Base-by-base conservation (phyloP, 179 eudicot species). In the Nepenthes alata region DNA sequence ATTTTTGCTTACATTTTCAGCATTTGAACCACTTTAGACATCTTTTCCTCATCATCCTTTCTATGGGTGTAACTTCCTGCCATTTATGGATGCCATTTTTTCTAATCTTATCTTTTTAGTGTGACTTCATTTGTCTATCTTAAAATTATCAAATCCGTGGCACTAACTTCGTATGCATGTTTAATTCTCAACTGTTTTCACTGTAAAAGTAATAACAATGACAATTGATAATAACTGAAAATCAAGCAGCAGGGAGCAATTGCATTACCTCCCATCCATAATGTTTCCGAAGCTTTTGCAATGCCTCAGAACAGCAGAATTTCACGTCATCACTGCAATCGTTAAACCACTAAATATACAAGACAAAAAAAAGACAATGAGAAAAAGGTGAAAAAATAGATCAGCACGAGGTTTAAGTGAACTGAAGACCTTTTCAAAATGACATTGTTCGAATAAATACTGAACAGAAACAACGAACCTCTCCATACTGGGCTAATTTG, bases 211-310 rank as follows among this genome's bases (percentile, higher is more conserved):
- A 49, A 11, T 11, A 49, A 3, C 12, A 0, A 49, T 11, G 12
- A 3, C 6, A 6, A 2, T 3, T 11, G 4, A 2, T 37, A 37
- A 7, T 10, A 8, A 37, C 37, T 13, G 25, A 25, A 25, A 25
- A 25, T 25, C 25, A 25, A 25, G 25, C 25, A 25, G 11, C 2
- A 41, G 51, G 36, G 12, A 16, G 37, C 35, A 55, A 48, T 52
- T 36, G 39, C 11, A 58, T 55, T 87, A 94, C 99, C 97, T 87
- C 77, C 99, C 99, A 94, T 72, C 89, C 94, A 39, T 90, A 94
- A 60, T 67, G 67, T 55, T 79, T 78, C 39, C 61, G 74, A 64
- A 94, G 85, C 69, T 78, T 74, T 25, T 74, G 74, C 51, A 94
- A 65, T 57, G 89, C 91, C 53, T 44, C 59, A 12, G 78, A 79